Base-by-base conservation (phyloP, 768 basidiomycete genomes). In the Tubosaeta sp. region DNA sequence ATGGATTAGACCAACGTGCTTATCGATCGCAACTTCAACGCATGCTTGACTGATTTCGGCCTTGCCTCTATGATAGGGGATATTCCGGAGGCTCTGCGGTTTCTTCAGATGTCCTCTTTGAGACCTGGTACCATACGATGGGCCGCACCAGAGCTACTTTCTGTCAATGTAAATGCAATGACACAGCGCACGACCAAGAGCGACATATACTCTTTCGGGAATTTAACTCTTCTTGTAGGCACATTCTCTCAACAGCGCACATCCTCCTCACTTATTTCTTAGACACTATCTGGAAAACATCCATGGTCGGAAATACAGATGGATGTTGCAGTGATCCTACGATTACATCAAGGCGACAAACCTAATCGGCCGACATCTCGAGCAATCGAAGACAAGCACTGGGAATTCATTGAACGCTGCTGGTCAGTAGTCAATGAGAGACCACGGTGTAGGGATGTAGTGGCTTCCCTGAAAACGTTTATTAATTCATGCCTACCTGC, bases 21-120 rank as follows among this genome's bases (percentile, higher is more conserved):
- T 34, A 21, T 54, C 13, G 44, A 53, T 13, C 45, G 22, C 11
- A 22, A 48, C 4, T 49, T 68, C 29, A 69, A 67, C 24, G 75
- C 70, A 4, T 64, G 68, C 18, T 58, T 78, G 7, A 70, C 71
- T 50, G 77, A 76, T 51, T 77, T 77, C 49, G 76, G 76, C 3
- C 18, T 61, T 44, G 64, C 66, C 18, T 72, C 73, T 2, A 4
- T 52, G 22, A 16, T 52, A 27, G 49, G 45, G 30, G 32, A 47
- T 11, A 42, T 43, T 11, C 51, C 46, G 21, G 51, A 52, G 10
- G 40, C n/a, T 3, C 21, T 47, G n/a, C n/a, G 24, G 1, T 47
- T 43, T 27, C 51, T 52, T 19, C 31, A 46, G 27, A 47, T 42
- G 50, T 55, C 34, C 63, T 74, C 44, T 67, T 66, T 8, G 73